A percentile compares a stretch with the other conserved stretches of the same genome.
Evolutionary conservation across 2,329 filamentous ascomycete species (phyloP).

Genomic region (Monosporascus sp.): DNA sequence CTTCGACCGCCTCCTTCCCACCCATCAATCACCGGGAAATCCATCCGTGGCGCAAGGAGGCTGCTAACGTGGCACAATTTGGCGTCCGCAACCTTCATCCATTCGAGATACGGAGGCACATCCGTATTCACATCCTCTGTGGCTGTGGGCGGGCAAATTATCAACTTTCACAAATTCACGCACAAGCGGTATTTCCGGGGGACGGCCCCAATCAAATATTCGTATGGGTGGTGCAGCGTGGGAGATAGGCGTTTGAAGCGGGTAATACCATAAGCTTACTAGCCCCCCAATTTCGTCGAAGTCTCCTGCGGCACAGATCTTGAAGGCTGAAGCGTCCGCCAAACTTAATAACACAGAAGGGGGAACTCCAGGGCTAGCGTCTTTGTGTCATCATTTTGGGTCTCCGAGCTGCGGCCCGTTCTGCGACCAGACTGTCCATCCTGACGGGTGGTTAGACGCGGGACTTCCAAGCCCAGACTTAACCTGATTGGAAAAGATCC

Average conservation of each 20-base stretch:
- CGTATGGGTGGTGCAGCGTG: too few relatives aligned
- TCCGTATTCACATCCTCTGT: background rate
- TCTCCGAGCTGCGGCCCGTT: constrained; percentile 28
- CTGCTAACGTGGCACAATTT: background rate
- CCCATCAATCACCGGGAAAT: background rate
- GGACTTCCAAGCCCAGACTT: constrained; percentile 17
- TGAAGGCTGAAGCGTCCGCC: background rate
- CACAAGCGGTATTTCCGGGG: too few relatives aligned
- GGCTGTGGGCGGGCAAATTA: background rate
- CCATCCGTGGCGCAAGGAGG: background rate
- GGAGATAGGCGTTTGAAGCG: too few relatives aligned
- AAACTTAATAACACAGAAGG: background rate
- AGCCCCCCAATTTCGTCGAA: background rate
- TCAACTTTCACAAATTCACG: background rate
- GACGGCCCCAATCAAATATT: background rate
- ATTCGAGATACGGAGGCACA: background rate
- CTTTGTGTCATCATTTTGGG: constrained; percentile 23
- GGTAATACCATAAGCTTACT: background rate
- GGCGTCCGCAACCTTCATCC: background rate
- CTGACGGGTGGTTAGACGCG: constrained; percentile 26
- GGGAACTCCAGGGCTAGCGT: background rate
- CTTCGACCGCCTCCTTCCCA: background rate
- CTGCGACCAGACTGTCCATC: constrained; percentile 25
- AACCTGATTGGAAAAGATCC: constrained; percentile 24
- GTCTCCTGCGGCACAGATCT: background rate